Evolutionary conservation across 208 protist species (phyloP), one percentile per base, ranked within the genome.

Genomic region (Jaenimonas drosophilae): DNA sequence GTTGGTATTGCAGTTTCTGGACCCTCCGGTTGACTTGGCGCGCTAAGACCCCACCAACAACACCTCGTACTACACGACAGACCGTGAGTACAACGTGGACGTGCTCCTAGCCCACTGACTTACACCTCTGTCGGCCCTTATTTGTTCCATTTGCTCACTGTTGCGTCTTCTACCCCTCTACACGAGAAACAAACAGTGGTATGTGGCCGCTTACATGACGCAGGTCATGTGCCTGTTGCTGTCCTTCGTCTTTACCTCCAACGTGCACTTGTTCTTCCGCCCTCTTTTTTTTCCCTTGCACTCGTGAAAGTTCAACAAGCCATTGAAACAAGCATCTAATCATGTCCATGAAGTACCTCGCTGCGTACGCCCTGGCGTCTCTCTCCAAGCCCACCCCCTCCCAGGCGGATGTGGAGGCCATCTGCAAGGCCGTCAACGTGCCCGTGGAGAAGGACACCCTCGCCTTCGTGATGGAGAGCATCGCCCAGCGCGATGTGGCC

Each of bases 271-370:
- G n/a, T 21, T 42, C 6, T 17, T 17, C 6, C 19, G 6, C 9
- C 25, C n/a, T 49, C 40, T 25, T 37, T 21, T 30, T 46, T 57
- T 32, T 46, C 0, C 36, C 26, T 27, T 37, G 53, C 19, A 29
- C 44, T 54, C 43, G 28, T 24, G 26, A 36, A 36, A 44, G 30
- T 31, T 49, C 25, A 19, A 50, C 32, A 50, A 26, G 41, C 36
- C 43, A 16, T 34, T 14, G 14, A 14, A 34, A 14, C 11, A 16
- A 16, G 11, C 11, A 14, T 7, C 31, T 51, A 43, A 59, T 34
- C 45, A 87, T 87, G 76, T 85, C 76, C 44, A 72, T 86, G 61
- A 95, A 88, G 59, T 88, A 92, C 81, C 71, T 95, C 64, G 87
- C 90, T 55, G 90, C 90, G 38, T 96, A 91, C 75, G 78, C 88